Base-by-base conservation (phyloP, 2,329 filamentous ascomycete genomes). In the Colletotrichum australisinense region DNA sequence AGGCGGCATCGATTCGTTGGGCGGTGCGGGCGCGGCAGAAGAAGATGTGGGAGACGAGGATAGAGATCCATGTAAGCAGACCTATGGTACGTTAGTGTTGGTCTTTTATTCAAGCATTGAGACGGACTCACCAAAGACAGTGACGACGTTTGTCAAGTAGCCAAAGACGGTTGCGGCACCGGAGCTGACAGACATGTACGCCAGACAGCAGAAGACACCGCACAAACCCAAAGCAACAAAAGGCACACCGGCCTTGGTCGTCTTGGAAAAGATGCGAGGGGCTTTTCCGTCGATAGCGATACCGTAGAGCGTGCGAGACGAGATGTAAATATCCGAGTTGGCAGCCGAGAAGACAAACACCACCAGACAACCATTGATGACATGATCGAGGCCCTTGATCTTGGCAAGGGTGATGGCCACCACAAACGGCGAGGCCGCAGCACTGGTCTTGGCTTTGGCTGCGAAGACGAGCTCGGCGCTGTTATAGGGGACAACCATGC, bases 401-500 rank as follows among this genome's bases (percentile, higher is more conserved):
- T 69, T 69, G 0, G 65, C 65, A 1, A 72, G 63, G 11, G 67
- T 69, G 26, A 72, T 69, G 24, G 69, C 69, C 4, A 73, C 70
- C 6, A 73, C 66, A 4, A 73, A 69, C 0, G 59, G 70, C 3
- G 77, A 78, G 0, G 78, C 77, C 4, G 72, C 72, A 3, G 72
- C 79, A 19, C 77, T 76, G 3, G 78, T 87, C 65, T 81, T 81
- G 3, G 81, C 75, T 69, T 82, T 83, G 3, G 82, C 79, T 59
- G 87, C 87, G 11, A 81, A 81, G 9, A 87, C 82, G 14, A 89
- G 83, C 8, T 75, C 24, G 0, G 75, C 49, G 67, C 81, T 81
- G 81, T 93, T 84, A 83, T 92, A 93, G 0, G 91, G 90, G 1
- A 94, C 89, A 14, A 92, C 85, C 84, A 93, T 92, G 69, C 92